Percentiles rank a stretch among this genome's conserved stretches.
Conservation (phyloP, 2,329 filamentous ascomycete species). For the Apiospora sp. region DNA sequence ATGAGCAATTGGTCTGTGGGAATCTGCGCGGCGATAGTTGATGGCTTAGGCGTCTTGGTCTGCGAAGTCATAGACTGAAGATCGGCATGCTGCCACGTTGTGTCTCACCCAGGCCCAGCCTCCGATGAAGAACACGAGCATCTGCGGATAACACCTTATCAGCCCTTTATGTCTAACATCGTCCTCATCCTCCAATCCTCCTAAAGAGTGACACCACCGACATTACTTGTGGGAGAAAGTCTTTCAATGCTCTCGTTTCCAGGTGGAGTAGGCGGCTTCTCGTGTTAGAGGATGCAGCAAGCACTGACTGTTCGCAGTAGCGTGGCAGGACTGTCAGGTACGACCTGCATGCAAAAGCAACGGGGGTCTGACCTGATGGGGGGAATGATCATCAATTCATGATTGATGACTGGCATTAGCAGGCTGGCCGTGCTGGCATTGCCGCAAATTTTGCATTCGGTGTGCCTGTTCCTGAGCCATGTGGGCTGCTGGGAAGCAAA, state of each 20-base stretch:
- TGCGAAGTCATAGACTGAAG: not conserved
- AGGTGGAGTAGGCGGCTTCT: not conserved
- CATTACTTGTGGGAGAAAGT: not conserved
- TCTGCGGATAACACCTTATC: not conserved
- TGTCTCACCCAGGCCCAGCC: slow-evolving; percentile 1
- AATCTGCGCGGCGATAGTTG: too few relatives aligned
- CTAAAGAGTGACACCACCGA: not conserved
- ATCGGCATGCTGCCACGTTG: slow-evolving; percentile 6
- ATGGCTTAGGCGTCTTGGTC: too few relatives aligned
- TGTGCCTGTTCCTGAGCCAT: not conserved
- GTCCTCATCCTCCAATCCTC: not conserved
- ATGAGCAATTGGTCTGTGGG: too few relatives aligned
- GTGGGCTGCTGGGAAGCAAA: not conserved
- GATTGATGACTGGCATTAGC: not conserved
- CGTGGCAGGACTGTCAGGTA: not conserved
- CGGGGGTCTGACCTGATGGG: not conserved
- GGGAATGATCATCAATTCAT: not conserved
- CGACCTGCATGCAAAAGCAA: slow-evolving; percentile 18
- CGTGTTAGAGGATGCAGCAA: not conserved
- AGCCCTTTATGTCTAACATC: not conserved
- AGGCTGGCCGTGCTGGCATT: not conserved
- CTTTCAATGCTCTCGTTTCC: not conserved
- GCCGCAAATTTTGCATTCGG: not conserved
- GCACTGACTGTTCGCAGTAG: slow-evolving; percentile 7
- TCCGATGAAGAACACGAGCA: not conserved